Conservation (phyloP, 1,284 basidiomycete genomes). For the Rhodotorula sp. region DNA sequence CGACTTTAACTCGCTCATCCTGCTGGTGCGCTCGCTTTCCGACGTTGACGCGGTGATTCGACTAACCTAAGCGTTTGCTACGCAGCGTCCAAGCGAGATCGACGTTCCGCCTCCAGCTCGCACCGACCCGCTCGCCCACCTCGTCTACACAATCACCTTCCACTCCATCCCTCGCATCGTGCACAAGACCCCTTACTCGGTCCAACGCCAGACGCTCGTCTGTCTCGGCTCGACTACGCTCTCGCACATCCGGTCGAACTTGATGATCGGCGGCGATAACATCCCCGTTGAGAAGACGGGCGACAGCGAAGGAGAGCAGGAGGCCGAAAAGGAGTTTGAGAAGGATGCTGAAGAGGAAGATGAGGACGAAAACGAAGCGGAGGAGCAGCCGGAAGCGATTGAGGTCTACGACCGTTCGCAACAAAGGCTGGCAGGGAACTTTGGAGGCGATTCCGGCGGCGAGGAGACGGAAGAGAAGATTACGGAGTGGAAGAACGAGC, state of each 20-base stretch:
- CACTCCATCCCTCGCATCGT: neutral
- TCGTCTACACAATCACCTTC: slow-evolving; percentile 13
- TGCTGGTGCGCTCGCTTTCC: neutral
- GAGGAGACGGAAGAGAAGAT: neutral
- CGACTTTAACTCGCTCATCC: slow-evolving; percentile 5
- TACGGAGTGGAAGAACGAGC: slow-evolving; percentile 6
- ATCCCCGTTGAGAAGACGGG: slow-evolving; percentile 9
- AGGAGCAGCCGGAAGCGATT: too few species aligned
- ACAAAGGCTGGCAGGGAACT: neutral
- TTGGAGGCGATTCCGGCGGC: neutral
- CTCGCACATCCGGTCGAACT: slow-evolving; percentile 10
- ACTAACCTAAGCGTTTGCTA: too few species aligned
- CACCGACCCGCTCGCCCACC: slow-evolving; percentile 6
- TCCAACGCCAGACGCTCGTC: slow-evolving; percentile 1
- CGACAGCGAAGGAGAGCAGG: neutral
- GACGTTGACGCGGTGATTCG: too few species aligned
- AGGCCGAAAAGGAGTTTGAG: neutral
- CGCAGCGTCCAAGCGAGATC: neutral
- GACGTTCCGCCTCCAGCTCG: neutral
- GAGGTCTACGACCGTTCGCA: neutral
- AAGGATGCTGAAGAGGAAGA: neutral
- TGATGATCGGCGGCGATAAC: slow-evolving; percentile 13
- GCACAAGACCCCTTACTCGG: neutral
- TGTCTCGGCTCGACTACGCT: slow-evolving; percentile 25
- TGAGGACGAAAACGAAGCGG: neutral